phyloP scores from a whole-genome alignment of 1,284 basidiomycete species.

The Sporisorium reilianum region DNA sequence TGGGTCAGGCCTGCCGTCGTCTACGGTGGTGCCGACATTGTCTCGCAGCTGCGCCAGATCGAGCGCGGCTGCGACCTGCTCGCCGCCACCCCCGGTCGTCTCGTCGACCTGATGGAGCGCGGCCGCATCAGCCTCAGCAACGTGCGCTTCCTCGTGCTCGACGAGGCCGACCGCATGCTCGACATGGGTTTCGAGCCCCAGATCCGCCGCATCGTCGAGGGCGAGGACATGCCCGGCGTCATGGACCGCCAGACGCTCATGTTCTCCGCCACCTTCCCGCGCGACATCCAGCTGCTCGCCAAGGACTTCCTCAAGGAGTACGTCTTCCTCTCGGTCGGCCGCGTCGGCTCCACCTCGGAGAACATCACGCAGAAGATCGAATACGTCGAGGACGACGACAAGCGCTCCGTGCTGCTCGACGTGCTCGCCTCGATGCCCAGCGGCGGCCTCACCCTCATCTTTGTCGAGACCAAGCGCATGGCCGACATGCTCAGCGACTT shows the following conservation, averaged over 20 bases:
- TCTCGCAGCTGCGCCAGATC: conserved; percentile 89
- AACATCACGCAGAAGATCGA: conserved; percentile 99
- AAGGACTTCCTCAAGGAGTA: conserved; percentile 86
- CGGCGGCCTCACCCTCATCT: conserved; percentile 89
- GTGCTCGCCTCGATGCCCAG: conserved; percentile 83
- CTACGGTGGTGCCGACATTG: conserved; percentile 98
- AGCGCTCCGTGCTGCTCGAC: conserved; percentile 95
- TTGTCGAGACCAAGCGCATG: conserved; percentile 99
- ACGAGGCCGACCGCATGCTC: conserved; percentile 99
- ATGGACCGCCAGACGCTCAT: conserved; percentile 96
- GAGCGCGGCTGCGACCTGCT: conserved; percentile 98
- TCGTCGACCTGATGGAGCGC: conserved; percentile 98
- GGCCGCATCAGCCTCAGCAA: conserved; percentile 96
- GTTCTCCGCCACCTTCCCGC: conserved; percentile 99
- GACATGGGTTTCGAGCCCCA: conserved; percentile 99
- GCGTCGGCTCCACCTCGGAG: conserved; percentile 97
- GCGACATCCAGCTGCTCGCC: conserved; percentile 97
- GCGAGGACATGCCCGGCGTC: conserved; percentile 96
- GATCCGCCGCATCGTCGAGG: conserved; percentile 96
- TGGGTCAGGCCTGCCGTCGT: conserved; percentile 99
- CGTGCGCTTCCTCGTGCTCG: conserved; percentile 96
- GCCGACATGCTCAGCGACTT: conserved; percentile 98
- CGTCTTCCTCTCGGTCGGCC: conserved; percentile 97
- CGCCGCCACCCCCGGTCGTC: conserved; percentile 96
- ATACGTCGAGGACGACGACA: conserved; percentile 97